Evolutionary conservation across 2,329 filamentous ascomycete genomes (phyloP).

Genomic region (Apiospora malaysiana): DNA sequence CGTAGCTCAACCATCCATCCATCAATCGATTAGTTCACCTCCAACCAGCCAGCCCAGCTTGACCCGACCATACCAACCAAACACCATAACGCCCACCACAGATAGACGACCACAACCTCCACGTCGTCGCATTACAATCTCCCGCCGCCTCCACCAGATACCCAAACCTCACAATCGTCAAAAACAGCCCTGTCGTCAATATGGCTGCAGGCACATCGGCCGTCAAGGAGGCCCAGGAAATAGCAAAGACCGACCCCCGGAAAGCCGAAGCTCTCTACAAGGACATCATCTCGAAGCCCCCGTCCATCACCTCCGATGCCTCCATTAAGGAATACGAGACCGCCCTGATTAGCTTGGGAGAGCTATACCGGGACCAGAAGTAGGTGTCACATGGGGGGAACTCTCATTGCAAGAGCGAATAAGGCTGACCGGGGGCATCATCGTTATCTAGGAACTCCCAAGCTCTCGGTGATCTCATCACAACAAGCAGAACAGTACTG

Average conservation of each 20-base stretch:
- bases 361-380: conserved; percentile 91
- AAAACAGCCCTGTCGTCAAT: conserved; percentile 14
- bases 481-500: conserved; percentile 86
- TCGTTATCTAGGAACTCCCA: conserved; percentile 19
- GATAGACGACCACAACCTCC: neutral
- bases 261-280: conserved; percentile 90
- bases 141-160: neutral
- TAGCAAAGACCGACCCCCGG: conserved; percentile 78
- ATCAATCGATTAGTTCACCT: conserved; percentile 20
- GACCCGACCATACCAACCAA: conserved; percentile 7
- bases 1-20: conserved; percentile 9
- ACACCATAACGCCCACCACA: neutral
- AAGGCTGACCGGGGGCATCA: neutral
- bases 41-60: conserved; percentile 12
- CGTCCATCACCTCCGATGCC: conserved; percentile 80
- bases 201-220: conserved; percentile 40
- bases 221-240: conserved; percentile 87
- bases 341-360: conserved; percentile 85
- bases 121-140: conserved; percentile 9
- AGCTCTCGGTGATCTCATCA: conserved; percentile 72
- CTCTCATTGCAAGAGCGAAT: neutral
- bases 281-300: conserved; percentile 84
- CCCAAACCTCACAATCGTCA: neutral
- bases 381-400: conserved; percentile 49
- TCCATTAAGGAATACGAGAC: conserved; percentile 91